Percentiles rank a stretch among this genome's conserved stretches.
Evolutionary conservation across 2,329 filamentous ascomycete genomes (phyloP).

Genomic region (Colletotrichum agaves): DNA sequence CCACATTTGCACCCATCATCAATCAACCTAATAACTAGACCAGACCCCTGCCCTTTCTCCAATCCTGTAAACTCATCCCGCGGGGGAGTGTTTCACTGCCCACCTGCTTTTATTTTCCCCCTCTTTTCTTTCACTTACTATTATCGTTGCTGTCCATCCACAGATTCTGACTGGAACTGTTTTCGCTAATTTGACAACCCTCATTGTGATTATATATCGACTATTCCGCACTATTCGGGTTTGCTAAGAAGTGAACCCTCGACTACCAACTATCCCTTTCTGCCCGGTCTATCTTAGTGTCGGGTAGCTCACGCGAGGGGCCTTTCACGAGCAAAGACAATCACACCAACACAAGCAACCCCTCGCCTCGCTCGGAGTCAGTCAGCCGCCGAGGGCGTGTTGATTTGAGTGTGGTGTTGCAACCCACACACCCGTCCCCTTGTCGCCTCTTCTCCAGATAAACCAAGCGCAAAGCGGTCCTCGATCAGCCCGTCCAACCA

Average conservation of each 20-base stretch:
- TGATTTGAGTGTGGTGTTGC: constrained; percentile 1
- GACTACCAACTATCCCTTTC: background rate
- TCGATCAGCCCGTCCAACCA: constrained; percentile 39
- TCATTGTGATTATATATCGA: background rate
- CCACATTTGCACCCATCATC: constrained; percentile 2
- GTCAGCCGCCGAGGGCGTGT: constrained; percentile 30
- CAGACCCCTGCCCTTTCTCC: constrained; percentile 24
- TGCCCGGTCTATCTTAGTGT: background rate
- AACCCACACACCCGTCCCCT: constrained; percentile 13
- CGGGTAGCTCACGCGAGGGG: background rate
- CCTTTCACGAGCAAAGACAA: constrained; percentile 28
- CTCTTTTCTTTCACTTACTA: constrained; percentile 18
- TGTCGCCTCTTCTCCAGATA: background rate
- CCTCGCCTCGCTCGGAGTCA: background rate
- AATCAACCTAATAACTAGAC: no score
- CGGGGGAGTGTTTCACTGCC: constrained; percentile 21
- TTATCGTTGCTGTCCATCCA: background rate
- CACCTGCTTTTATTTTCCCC: constrained; percentile 20
- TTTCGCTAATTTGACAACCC: background rate
- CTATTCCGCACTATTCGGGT: background rate
- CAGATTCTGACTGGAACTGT: background rate
- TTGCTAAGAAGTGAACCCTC: background rate
- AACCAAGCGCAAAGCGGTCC: constrained; percentile 38
- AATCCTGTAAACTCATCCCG: constrained; percentile 11
- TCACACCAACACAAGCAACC: background rate